Evolutionary conservation across 2,329 filamentous ascomycete genomes (phyloP), one percentile per base, ranked within the genome.

Genomic region (Trichoderma brevicompactum): DNA sequence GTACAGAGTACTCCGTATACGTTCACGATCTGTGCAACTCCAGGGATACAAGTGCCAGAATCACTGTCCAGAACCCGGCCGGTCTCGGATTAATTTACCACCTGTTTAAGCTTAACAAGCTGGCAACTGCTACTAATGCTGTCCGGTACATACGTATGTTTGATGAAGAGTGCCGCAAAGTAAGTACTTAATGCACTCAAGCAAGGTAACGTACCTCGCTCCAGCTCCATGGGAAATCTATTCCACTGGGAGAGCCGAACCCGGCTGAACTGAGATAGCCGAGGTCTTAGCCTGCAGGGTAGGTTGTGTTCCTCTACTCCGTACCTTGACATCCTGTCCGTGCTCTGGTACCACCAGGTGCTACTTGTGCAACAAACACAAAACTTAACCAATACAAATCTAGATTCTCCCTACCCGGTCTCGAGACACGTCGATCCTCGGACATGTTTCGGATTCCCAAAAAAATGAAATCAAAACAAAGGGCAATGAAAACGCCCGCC

Each of bases 211-310:
- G 2, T 28, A 2, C 23, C 23, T 28, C 23, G 23, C 23, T 28
- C 2, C 23, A 28, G 23, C 23, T 28, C 23, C 23, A 28, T 28
- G 23, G 23, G 5, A 28, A 28, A 28, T 34, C 19, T 32, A 28
- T 43, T 41, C 36, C 7, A 3, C 13, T 17, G 1, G 1, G n/a
- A 28, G 23, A n/a, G 38, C 53, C 19, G 53, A 55, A n/a, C 13
- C 15, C 19, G 53, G 53, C 53, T 28, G 3, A n/a, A 43, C 19
- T 55, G 12, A 55, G 53, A 55, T 55, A 55, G 8, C 38, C 53
- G 38, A 55, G 36, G 38, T 28, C 23, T 28, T 28, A 28, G 23
- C 23, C 23, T 28, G 23, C 23, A 28, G 23, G 23, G 23, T 28
- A 28, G 23, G 23, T 28, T 28, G 23, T 28, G 23, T 28, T 28